These are phyloP conservation scores for Jacaranda mimosifolia DNA, from an alignment of 257 asterid species.

Conservation along the genomic window DNA sequence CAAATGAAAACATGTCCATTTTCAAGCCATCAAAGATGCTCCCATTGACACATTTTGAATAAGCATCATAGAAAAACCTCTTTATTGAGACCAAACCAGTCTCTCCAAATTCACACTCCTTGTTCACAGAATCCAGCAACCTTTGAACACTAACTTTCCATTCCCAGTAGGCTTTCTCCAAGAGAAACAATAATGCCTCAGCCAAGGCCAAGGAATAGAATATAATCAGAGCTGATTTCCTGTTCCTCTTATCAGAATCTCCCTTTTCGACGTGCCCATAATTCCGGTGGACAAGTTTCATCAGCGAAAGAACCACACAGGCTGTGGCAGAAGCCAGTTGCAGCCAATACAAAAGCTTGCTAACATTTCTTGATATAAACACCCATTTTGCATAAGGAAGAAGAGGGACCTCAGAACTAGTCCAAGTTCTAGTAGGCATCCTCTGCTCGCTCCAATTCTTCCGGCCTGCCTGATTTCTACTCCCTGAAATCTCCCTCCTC, in stretches of 20 bases:
- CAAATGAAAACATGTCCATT: constrained; percentile 90
- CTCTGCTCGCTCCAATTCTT: constrained; percentile 47
- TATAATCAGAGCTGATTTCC: constrained; percentile 71
- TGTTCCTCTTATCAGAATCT: constrained; percentile 69
- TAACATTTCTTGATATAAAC: constrained; percentile 72
- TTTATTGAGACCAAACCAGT: constrained; percentile 69
- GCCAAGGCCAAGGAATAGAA: constrained; percentile 85
- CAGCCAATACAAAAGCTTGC: constrained; percentile 79
- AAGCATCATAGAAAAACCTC: constrained; percentile 91
- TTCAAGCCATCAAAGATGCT: constrained; percentile 92
- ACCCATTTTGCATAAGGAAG: constrained; percentile 77
- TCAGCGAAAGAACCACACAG: constrained; percentile 74
- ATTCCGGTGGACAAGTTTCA: constrained; percentile 64
- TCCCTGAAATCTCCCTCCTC: constrained; percentile 47
- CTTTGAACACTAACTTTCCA: constrained; percentile 69
- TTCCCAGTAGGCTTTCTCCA: constrained; percentile 95
- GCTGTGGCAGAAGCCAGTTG: constrained; percentile 82
- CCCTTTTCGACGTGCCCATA: constrained; percentile 69
- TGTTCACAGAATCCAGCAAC: constrained; percentile 65
- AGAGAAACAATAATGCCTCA: constrained; percentile 82
- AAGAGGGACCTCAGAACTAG: constrained; percentile 80
- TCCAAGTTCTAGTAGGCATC: constrained; percentile 69
- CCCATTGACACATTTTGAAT: constrained; percentile 77
- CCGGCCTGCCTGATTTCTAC: constrained; percentile 20
- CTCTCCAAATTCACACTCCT: constrained; percentile 78